Base-by-base conservation (phyloP, 495 filamentous ascomycete species). In the Pyronema domesticum region DNA sequence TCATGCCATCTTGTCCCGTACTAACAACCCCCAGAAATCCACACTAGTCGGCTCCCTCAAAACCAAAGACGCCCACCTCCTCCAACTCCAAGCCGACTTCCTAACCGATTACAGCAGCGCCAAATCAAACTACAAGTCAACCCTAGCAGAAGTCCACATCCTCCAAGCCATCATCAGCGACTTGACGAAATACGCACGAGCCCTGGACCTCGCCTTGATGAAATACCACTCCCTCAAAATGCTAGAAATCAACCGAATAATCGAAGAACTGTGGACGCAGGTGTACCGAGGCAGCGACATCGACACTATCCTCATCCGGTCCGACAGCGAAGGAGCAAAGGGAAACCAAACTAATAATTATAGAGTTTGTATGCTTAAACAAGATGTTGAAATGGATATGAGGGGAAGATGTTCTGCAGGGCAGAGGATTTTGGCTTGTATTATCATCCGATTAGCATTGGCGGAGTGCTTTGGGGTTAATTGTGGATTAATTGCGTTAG, bases 361-460 rank as follows among this genome's bases (percentile, higher is more conserved):
- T 35, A 46, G 61, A 58, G 62, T 65, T 0, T 86, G 83, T 71
- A 99, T 99, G 93, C 81, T 95, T 59, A 99, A 99, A 72, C 80
- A 87, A 63, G 85, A 89, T 60, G 81, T 83, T 3, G 91, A 99
- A 68, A 95, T 99, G 89, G 91, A 99, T 70, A 99, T 99, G 91
- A 86, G 91, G 56, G 91, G 91, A 8, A 83, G 91, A 35, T 99
- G 91, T 74, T 89, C 84, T 65, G 91, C 91, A 10, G 91, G 91
- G 3, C 91, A 99, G 68, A 93, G 89, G 63, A 89, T 99, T 23
- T 76, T 99, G 18, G 91, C 91, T 10, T 83, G 82, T 70, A 99
- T 99, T 71, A 93, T 99, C 70, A 96, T 99, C 67, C 88, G 91
- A 4, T 76, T 99, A 35, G 93, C 91, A 14, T 76, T 99, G 43